Evolutionary conservation across 1,139 yeast species (phyloP).

Genomic region (Blastobotrys illinoisensis): DNA sequence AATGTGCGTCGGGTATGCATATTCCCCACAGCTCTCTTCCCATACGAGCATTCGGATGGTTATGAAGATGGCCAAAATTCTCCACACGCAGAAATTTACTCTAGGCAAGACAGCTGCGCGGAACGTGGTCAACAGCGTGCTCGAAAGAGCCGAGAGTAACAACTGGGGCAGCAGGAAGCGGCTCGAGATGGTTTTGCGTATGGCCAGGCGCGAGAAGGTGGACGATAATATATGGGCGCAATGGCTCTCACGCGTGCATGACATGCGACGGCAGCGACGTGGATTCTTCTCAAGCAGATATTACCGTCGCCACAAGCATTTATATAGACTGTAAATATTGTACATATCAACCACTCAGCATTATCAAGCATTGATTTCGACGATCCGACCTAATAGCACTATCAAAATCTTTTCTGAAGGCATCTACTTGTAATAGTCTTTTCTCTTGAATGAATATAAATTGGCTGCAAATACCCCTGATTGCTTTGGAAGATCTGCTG

Average conservation of each 20-base stretch:
- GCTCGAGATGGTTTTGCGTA: constrained; percentile 21
- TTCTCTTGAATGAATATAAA: too few species aligned
- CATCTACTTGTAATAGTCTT: too few species aligned
- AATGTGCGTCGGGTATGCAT: constrained; percentile 15
- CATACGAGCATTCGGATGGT: constrained; percentile 17
- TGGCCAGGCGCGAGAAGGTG: constrained; percentile 17
- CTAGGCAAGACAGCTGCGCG: constrained; percentile 9
- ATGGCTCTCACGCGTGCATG: constrained; percentile 18
- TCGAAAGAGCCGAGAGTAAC: constrained; percentile 14
- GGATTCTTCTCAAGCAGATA: constrained; percentile 21
- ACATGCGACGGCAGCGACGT: constrained; percentile 15
- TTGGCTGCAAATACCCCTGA: too few species aligned
- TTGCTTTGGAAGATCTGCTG: too few species aligned
- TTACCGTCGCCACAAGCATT: neutral
- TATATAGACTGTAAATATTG: neutral
- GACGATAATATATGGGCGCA: constrained; percentile 9
- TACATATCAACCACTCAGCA: constrained; percentile 1
- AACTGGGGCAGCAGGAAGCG: constrained; percentile 21
- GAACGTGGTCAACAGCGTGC: constrained; percentile 17
- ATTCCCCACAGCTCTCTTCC: constrained; percentile 16
- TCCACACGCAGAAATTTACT: constrained; percentile 3
- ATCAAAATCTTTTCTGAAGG: too few species aligned
- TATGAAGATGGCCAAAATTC: constrained; percentile 10
- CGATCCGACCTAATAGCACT: too few species aligned
- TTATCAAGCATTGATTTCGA: too few species aligned